Evolutionary conservation across 2,329 filamentous ascomycete genomes (phyloP).

Genomic region (Diaporthe ampelina): DNA sequence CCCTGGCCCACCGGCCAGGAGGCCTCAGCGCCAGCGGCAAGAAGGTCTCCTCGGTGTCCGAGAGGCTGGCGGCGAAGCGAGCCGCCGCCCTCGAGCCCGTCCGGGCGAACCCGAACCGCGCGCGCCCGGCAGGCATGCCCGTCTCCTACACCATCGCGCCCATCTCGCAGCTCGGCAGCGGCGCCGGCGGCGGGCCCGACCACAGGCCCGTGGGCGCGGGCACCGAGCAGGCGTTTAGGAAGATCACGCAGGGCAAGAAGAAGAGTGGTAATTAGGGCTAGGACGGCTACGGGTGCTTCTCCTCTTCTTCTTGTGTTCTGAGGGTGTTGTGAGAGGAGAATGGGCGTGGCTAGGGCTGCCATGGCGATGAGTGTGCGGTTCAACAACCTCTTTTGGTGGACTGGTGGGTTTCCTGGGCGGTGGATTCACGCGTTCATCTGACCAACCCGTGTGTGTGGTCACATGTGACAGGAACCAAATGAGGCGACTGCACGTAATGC

Average conservation of each 20-base stretch:
- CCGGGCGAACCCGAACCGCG: constrained; percentile 66
- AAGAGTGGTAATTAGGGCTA: constrained; percentile 51
- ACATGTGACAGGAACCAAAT: background rate
- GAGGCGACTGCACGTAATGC: background rate
- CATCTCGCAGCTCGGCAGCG: constrained; percentile 69
- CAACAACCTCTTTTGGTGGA: too few relatives aligned
- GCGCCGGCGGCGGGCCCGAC: constrained; percentile 64
- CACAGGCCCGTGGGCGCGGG: constrained; percentile 74
- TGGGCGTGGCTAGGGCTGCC: too few relatives aligned
- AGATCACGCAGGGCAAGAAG: constrained; percentile 75
- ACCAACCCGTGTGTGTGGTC: background rate
- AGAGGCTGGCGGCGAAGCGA: constrained; percentile 46
- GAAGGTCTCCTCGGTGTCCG: constrained; percentile 45
- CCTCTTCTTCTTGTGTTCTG: background rate
- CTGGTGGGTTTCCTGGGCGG: too few relatives aligned
- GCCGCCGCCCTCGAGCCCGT: constrained; percentile 64
- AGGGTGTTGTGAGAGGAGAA: too few relatives aligned
- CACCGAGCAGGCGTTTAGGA: constrained; percentile 75
- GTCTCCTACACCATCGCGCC: constrained; percentile 72
- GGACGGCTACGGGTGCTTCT: background rate
- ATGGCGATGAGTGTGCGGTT: too few relatives aligned
- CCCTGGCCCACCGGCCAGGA: constrained; percentile 63
- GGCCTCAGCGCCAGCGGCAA: constrained; percentile 44
- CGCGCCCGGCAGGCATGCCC: constrained; percentile 67
- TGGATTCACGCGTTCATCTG: too few relatives aligned